Evolutionary conservation across 2,329 filamentous ascomycete species (phyloP).

Genomic region (Calonectria fujianensis): DNA sequence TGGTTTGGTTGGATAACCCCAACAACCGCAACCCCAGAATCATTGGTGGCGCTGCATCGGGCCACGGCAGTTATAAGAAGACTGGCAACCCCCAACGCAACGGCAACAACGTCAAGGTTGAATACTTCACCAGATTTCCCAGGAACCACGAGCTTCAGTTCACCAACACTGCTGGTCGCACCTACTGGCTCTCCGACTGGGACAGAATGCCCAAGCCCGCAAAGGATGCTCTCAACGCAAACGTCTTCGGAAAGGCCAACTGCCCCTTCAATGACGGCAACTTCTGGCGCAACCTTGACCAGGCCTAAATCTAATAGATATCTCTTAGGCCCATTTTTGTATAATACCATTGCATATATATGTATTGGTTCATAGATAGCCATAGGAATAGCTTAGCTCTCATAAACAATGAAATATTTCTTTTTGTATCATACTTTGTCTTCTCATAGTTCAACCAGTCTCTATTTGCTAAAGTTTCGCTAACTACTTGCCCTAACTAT

Average conservation of each 20-base stretch:
- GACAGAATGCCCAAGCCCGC: background rate
- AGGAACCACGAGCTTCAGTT: constrained; percentile 62
- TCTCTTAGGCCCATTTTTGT: background rate
- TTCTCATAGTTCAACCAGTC: background rate
- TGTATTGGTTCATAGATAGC: background rate
- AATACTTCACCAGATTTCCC: constrained; percentile 57
- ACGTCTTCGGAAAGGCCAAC: background rate
- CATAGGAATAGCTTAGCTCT: background rate
- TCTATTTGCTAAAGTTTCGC: background rate
- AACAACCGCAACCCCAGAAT: constrained; percentile 54
- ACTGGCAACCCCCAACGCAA: constrained; percentile 45
- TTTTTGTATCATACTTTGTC: background rate
- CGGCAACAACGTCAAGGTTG: constrained; percentile 54
- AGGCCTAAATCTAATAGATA: background rate
- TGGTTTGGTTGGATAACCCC: constrained; percentile 57
- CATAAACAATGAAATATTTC: background rate
- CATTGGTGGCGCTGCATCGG: constrained; percentile 59
- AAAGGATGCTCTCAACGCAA: background rate
- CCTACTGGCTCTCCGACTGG: constrained; percentile 5
- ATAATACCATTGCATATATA: background rate
- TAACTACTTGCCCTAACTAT: background rate
- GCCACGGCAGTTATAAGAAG: constrained; percentile 59
- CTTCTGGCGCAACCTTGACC: background rate
- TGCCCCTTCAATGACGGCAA: background rate
- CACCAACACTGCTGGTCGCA: constrained; percentile 58